Base-by-base conservation (phyloP, 2,329 filamentous ascomycete genomes). In the Epichloe gansuensis region DNA sequence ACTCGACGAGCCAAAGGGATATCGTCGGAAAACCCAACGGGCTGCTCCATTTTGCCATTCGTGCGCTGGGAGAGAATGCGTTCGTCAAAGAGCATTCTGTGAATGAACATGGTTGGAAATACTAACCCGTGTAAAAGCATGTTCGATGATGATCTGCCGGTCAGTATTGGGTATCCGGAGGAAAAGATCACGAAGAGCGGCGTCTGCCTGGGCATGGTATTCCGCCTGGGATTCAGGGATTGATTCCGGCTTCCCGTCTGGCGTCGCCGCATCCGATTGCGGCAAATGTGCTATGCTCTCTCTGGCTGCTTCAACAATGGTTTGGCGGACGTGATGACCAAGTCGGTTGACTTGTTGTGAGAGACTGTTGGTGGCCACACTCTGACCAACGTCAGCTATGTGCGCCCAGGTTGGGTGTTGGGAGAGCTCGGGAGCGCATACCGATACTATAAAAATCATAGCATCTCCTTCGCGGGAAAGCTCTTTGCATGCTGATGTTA, bases 391-490 rank as follows among this genome's bases (percentile, higher is more conserved):
- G 40, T 54, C 47, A 54, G 52, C 49, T 15, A 35, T 27, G 11
- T 36, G 41, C 38, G 17, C 34, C 38, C 21, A 25, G 27, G 27
- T 35, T 27, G 41, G 9, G 21, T 17, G 36, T 38, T 7, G 15
- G 5, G 4, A 31, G 43, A 23, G 15, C 36, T 45, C 40, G 15
- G 25, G 25, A 35, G 31, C 43, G 43, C 53, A 44, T 72, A 82
- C 81, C 60, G 80, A 81, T 47, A 85, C 81, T 53, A 84, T 82
- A 58, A 81, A 84, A 15, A 84, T 77, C 75, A 82, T 78, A 44
- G 78, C 79, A 58, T 74, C 80, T 49, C 72, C 70, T 58, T 81
- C 76, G 56, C 81, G 73, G 1, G 81, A 84, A 21, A 83, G 64
- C 59, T 84, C 81, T 64, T 84, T 84, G 70, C 81, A 85, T 43